Base-by-base conservation (phyloP, 805 yeast species). In the Teunomyces funiuensis region DNA sequence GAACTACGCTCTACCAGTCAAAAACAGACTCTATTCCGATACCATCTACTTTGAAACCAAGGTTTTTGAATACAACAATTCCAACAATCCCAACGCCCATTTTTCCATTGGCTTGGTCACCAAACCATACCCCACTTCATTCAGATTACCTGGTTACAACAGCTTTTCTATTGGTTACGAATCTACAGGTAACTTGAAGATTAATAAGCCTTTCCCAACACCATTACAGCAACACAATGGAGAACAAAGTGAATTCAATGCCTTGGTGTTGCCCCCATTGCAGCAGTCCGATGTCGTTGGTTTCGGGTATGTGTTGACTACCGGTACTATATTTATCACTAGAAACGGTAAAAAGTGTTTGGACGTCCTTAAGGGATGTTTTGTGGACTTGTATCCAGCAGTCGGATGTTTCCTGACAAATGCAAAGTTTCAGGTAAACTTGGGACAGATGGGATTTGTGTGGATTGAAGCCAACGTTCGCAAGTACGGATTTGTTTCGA, bases 111-210 rank as follows among this genome's bases (percentile, higher is more conserved):
- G 95, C 0, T 65, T 85, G 19, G 76, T 79, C 7, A 80, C 91
- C 0, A 77, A 74, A 48, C 91, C 93, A 2, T 83, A 83, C 52
- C 93, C 95, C 2, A 71, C 76, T 44, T 30, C 53, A 3, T 86
- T 84, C 59, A 70, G 87, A 49, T 67, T 83, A 10, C 95, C 95
- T 0, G 95, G 95, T 1, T 76, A 80, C 58, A 74, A 79, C 44
- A 76, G 76, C 37, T 83, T 82, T 53, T 82, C 89, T 0, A 71
- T 86, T 37, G 85, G 85, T 2, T 80, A 85, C 55, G 91, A 85
- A 57, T 76, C 86, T 2, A 77, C 80, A 4, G 95, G 95, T 1
- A 77, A 81, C 44, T 63, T 84, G 42, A 71, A 87, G 46, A 75
- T 85, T 37, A 83, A 80, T 53, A 76, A 77, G 52, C 87, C 88